Evolutionary conservation across 2,329 filamentous ascomycete species (phyloP).

Genomic region (Aspergillus hortae): DNA sequence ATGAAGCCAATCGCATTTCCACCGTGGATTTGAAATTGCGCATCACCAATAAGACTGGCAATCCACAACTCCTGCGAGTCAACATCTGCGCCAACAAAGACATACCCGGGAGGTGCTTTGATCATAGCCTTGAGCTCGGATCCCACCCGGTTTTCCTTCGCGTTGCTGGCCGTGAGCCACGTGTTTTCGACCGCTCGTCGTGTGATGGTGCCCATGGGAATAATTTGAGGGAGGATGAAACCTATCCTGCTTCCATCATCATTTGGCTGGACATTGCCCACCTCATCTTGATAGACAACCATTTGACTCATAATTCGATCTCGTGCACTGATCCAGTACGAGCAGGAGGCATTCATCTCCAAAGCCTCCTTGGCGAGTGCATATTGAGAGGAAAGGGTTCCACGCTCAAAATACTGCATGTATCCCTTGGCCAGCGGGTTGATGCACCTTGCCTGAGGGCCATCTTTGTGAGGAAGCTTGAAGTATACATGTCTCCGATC

Average conservation of each 20-base stretch:
- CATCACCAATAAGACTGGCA: slow-evolving; percentile 88
- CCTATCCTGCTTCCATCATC: slow-evolving; percentile 50
- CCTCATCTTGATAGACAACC: slow-evolving; percentile 78
- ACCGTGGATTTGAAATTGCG: slow-evolving; percentile 90
- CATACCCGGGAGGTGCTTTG: slow-evolving; percentile 82
- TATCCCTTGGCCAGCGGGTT: slow-evolving; percentile 92
- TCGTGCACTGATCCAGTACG: slow-evolving; percentile 96
- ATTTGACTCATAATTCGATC: slow-evolving; percentile 94
- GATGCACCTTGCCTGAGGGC: slow-evolving; percentile 75
- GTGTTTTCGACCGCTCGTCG: slow-evolving; percentile 94
- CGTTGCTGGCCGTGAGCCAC: slow-evolving; percentile 96
- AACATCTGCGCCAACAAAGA: slow-evolving; percentile 94
- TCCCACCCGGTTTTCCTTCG: slow-evolving; percentile 91
- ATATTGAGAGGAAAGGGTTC: slow-evolving; percentile 81
- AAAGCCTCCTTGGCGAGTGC: slow-evolving; percentile 88
- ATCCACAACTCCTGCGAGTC: slow-evolving; percentile 99
- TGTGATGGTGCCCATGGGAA: slow-evolving; percentile 98
- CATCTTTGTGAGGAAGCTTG: slow-evolving; percentile 95
- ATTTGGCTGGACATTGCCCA: slow-evolving; percentile 21
- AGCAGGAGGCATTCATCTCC: slow-evolving; percentile 98
- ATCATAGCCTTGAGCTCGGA: slow-evolving; percentile 98
- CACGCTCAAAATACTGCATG: slow-evolving; percentile 84
- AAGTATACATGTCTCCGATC: slow-evolving; percentile 70
- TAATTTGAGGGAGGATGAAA: slow-evolving; percentile 90
- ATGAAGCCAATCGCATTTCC: slow-evolving; percentile 98